Percentiles rank a stretch among this genome's conserved stretches.
Evolutionary conservation across 306 rosid genomes (phyloP).

Genomic region (Cyclanthera cordifolia): DNA sequence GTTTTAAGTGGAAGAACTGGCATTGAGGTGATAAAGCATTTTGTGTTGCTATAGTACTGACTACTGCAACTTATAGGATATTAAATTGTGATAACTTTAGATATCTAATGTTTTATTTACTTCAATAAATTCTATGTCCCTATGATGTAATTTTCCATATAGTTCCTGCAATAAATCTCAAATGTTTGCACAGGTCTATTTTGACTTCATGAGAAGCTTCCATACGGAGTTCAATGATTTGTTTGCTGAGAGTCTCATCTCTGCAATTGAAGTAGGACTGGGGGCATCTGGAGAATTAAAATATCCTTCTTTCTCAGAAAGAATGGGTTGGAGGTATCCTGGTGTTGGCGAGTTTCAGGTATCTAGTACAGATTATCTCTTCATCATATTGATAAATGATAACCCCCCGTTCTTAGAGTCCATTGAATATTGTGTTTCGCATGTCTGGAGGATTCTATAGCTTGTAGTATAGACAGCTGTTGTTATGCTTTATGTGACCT

Average conservation of each 20-base stretch:
- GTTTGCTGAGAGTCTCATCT: slow-evolving; percentile 63
- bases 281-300: slow-evolving; percentile 93
- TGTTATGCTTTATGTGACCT: neutral
- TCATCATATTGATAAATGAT: neutral
- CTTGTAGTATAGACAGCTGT: neutral
- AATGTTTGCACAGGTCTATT: slow-evolving; percentile 56
- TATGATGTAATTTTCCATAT: neutral
- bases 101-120: neutral
- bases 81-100: neutral
- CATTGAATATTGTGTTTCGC: neutral
- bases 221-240: slow-evolving; percentile 87
- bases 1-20: slow-evolving; percentile 93
- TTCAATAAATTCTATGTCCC: neutral
- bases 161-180: slow-evolving; percentile 1
- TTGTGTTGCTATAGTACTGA: neutral
- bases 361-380: slow-evolving; percentile 24
- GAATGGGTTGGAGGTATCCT: slow-evolving; percentile 97
- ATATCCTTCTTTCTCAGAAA: slow-evolving; percentile 84
- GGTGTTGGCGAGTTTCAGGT: slow-evolving; percentile 99
- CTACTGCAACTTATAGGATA: neutral
- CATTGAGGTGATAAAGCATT: slow-evolving; percentile 55
- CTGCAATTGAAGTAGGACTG: slow-evolving; percentile 77
- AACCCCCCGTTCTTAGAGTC: neutral
- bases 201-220: slow-evolving; percentile 96
- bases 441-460: slow-evolving; percentile 1